A percentile compares a stretch with the other conserved stretches of the same genome.
phyloP scores from a whole-genome alignment of 2,329 filamentous ascomycete genomes.

The Uncinocarpus reesii region DNA sequence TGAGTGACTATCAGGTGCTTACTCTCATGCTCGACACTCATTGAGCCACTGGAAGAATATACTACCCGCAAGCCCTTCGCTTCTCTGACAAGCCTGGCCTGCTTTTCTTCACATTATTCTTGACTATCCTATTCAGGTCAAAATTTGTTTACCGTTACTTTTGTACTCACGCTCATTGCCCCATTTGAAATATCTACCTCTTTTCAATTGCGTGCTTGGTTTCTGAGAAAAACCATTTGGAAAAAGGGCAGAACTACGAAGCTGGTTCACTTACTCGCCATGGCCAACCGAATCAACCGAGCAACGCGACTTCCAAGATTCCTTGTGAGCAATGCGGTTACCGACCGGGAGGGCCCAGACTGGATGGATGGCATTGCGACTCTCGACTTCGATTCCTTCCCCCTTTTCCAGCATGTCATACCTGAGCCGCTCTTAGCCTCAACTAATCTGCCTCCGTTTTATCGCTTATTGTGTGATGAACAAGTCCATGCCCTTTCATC shows the following conservation, averaged over 20 bases:
- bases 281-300: slow-evolving; percentile 8
- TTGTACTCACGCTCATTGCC: too few relatives aligned
- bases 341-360: slow-evolving; percentile 10
- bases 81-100: too few relatives aligned
- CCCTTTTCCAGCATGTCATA: slow-evolving; percentile 10
- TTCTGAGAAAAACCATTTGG: neutral
- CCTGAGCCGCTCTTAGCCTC: slow-evolving; percentile 8
- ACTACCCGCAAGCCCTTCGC: too few relatives aligned
- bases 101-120: too few relatives aligned
- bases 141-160: too few relatives aligned
- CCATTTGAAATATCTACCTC: too few relatives aligned
- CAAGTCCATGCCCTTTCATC: slow-evolving; percentile 3
- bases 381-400: slow-evolving; percentile 14
- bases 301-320: slow-evolving; percentile 12
- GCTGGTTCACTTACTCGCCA: neutral
- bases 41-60: too few relatives aligned
- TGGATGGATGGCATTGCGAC: slow-evolving; percentile 16
- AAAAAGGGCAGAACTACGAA: neutral
- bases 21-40: too few relatives aligned
- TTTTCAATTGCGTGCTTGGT: too few relatives aligned
- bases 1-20: too few relatives aligned
- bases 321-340: slow-evolving; percentile 5
- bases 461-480: slow-evolving; percentile 12
- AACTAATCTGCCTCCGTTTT: slow-evolving; percentile 13
- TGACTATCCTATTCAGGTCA: too few relatives aligned